phyloP scores from a whole-genome alignment of 345 rosid species.

The Diplotaxis tenuifolia region DNA sequence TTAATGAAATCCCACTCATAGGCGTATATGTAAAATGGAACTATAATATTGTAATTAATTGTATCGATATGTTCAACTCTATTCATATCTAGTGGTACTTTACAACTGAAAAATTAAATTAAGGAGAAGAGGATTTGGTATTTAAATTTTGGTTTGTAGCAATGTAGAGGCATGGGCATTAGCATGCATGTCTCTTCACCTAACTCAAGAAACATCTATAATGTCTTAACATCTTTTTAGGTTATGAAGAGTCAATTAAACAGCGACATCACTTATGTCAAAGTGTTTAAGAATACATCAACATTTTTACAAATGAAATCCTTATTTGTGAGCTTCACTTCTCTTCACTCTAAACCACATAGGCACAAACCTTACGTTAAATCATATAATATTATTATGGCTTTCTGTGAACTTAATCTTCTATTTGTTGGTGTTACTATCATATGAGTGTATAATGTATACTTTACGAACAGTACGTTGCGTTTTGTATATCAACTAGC shows the following conservation, averaged over 20 bases:
- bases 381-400: not conserved
- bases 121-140: not conserved
- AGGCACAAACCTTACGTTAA: not conserved
- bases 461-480: not conserved
- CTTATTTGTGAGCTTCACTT: not conserved
- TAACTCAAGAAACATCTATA: not conserved
- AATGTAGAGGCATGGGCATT: not conserved
- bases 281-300: not conserved
- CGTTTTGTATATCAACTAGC: not conserved
- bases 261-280: not conserved
- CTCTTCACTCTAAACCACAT: not conserved
- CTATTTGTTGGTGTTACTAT: not conserved
- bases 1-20: not conserved
- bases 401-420: not conserved
- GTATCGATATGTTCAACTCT: not conserved
- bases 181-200: not conserved
- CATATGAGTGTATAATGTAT: not conserved
- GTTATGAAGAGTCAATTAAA: not conserved
- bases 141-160: not conserved
- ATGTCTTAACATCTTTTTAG: not conserved
- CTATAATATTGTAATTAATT: not conserved
- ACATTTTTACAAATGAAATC: not conserved
- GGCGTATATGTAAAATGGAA: not conserved
- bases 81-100: not conserved
- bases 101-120: not conserved